A percentile compares a stretch with the other conserved stretches of the same genome.
Evolutionary conservation across 2,329 filamentous ascomycete species (phyloP).

Genomic region (Sarocladium brachiariae): DNA sequence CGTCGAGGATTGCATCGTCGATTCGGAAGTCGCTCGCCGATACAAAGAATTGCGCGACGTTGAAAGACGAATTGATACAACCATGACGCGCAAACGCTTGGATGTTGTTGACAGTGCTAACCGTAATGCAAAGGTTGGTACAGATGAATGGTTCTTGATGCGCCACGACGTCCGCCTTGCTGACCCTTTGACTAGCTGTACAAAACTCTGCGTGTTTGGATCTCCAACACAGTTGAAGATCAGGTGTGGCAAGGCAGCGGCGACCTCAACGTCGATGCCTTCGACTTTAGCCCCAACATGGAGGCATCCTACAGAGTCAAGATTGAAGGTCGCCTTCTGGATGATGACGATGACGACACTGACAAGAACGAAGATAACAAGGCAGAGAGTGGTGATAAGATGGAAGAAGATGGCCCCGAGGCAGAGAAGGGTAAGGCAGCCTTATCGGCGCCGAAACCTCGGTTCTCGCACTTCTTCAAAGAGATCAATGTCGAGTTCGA

Average conservation of each 20-base stretch:
- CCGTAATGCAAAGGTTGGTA: slow-evolving; percentile 59
- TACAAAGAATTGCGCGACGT: slow-evolving; percentile 82
- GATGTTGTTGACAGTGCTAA: slow-evolving; percentile 80
- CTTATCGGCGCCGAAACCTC: slow-evolving; percentile 31
- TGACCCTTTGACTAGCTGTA: slow-evolving; percentile 46
- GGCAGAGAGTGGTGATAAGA: slow-evolving; percentile 28
- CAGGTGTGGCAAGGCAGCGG: slow-evolving; percentile 81
- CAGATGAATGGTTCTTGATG: not conserved
- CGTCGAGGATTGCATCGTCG: slow-evolving; percentile 73
- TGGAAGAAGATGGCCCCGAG: slow-evolving; percentile 20
- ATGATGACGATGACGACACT: slow-evolving; percentile 58
- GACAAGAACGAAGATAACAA: slow-evolving; percentile 25
- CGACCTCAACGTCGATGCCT: slow-evolving; percentile 60
- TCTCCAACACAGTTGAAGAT: slow-evolving; percentile 89
- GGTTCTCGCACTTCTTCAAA: slow-evolving; percentile 76
- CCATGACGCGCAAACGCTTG: slow-evolving; percentile 88
- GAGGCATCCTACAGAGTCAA: slow-evolving; percentile 83
- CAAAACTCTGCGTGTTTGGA: slow-evolving; percentile 85
- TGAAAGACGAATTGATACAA: slow-evolving; percentile 82
- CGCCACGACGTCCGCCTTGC: not conserved
- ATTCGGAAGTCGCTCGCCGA: slow-evolving; percentile 65
- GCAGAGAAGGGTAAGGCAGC: slow-evolving; percentile 10
- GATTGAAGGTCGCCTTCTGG: slow-evolving; percentile 80
- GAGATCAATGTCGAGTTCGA: slow-evolving; percentile 71
- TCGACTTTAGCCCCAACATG: slow-evolving; percentile 72